Evolutionary conservation across 2,329 filamentous ascomycete genomes (phyloP), one percentile per base, ranked within the genome.

Genomic region (Diaporthe capsici): DNA sequence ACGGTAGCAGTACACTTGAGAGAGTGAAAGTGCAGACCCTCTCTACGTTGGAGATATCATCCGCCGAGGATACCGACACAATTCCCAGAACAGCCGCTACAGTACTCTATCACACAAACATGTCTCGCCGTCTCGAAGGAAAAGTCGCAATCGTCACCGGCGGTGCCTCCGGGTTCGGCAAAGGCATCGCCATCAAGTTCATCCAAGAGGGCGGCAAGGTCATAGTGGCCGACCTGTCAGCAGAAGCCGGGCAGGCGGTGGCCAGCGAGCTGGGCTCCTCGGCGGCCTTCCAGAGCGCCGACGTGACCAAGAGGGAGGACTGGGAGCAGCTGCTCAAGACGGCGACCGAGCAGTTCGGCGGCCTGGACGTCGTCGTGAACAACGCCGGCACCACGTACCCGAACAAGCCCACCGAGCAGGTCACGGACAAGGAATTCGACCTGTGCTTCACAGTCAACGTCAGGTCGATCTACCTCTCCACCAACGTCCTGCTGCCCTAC

Each of bases 401-500:
- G 17, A 92, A 92, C 80, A 92, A 92, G 85, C 87, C 91, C 0
- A 93, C 92, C 0, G 83, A 88, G 39, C 87, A 91, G 0, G 92
- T 94, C 3, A 92, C 91, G 0, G 91, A 93, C 72, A 86, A 87
- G 6, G 92, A 94, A 65, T 94, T 92, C 76, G 91, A 94, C 78
- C 85, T 88, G 61, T 90, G 92, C 51, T 92, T 94, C 81, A 88
- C 88, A 72, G 91, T 94, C 76, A 94, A 94, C 78, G 91, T 94
- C 76, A 93, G 92, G 83, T 89, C 90, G 3, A 87, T 94, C 61
- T 94, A 89, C 81, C 82, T 90, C 28, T 91, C 90, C 0, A 89
- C 90, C 2, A 87, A 87, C 72, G 89, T 92, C 4, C 86, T 92
- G 51, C 82, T 94, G 8, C 90, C 89, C 0, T 91, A 92, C 77